phyloP scores from a whole-genome alignment of 1,139 yeast species.

The Magnusiomyces tetraspermus region DNA sequence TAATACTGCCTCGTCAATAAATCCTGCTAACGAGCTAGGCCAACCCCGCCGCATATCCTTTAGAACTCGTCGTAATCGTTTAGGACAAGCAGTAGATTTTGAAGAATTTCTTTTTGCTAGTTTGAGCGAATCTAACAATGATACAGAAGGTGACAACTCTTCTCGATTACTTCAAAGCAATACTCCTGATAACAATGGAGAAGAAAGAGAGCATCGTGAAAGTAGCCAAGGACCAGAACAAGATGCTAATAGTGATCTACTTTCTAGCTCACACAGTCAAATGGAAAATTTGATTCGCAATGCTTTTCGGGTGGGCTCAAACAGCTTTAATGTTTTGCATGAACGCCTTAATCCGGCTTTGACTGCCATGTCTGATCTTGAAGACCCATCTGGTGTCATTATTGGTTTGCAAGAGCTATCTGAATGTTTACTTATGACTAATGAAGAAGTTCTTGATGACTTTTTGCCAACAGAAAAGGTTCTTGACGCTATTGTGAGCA shows the following conservation, averaged over 20 bases:
- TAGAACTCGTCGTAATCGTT: neutral
- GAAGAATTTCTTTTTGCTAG: neutral
- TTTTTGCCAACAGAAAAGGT: slow-evolving; percentile 52
- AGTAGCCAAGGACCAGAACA: too few species aligned
- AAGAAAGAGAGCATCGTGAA: too few species aligned
- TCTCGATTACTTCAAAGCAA: neutral
- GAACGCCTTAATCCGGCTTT: slow-evolving; percentile 25
- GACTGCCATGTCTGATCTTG: slow-evolving; percentile 27
- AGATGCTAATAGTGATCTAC: too few species aligned
- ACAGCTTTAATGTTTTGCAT: slow-evolving; percentile 20
- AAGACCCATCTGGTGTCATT: slow-evolving; percentile 40
- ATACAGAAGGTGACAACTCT: slow-evolving; percentile 6
- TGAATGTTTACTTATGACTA: slow-evolving; percentile 31
- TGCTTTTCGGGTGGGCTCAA: slow-evolving; percentile 12
- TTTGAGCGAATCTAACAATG: neutral
- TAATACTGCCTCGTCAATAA: neutral
- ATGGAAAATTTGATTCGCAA: slow-evolving; percentile 8
- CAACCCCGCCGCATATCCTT: neutral
- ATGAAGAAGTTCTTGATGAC: slow-evolving; percentile 29
- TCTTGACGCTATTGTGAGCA: slow-evolving; percentile 46
- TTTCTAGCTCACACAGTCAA: neutral
- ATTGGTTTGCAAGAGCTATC: slow-evolving; percentile 34
- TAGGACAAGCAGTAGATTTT: neutral
- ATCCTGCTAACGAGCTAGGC: neutral
- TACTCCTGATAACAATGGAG: slow-evolving; percentile 20